Evolutionary conservation across 2,329 filamentous ascomycete genomes (phyloP), one percentile per base, ranked within the genome.

Genomic region (Aspergillus thermomutatus): DNA sequence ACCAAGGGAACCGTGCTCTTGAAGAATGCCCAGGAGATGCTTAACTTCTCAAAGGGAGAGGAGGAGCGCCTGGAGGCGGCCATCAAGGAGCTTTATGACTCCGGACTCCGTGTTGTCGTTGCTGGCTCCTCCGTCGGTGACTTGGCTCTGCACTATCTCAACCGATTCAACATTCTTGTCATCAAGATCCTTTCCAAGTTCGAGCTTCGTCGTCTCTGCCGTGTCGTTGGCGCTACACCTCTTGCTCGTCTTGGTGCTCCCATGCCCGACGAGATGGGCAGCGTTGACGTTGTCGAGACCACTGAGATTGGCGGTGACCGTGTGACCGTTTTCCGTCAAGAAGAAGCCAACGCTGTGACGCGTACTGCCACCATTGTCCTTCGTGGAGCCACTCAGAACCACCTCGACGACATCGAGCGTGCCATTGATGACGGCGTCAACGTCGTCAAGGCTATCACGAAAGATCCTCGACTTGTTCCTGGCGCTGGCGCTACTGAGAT

Each of bases 211-310:
- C 86, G 94, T 69, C 82, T 97, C 69, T 99, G 95, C 83, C 89
- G 94, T 61, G 94, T 99, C 25, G 93, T 97, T 52, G 93, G 93
- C 61, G 94, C 94, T 55, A 97, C 94, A 14, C 94, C 94, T n/a
- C 84, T 99, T 60, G 95, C 95, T 53, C 89, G 94, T 68, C 83
- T 99, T 49, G 94, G 94, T 63, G 94, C 95, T 17, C 94, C 94
- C 47, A 99, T 99, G 94, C 94, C 95, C n/a, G 94, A 99, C 67
- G 94, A 99, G 82, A 97, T 96, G 92, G 94, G 94, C 63, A 89
- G 79, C 67, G 87, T 99, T 62, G 94, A 99, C 73, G 77, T 99
- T 56, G 94, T 99, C 31, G 94, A 99, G 83, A 97, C 95, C 1
- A 83, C 95, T 47, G 94, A 99, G 78, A 97, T 99, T 73, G 94